These are phyloP conservation scores for Talaromyces liani DNA, from an alignment of 495 filamentous ascomycete species.

Conservation along the genomic window DNA sequence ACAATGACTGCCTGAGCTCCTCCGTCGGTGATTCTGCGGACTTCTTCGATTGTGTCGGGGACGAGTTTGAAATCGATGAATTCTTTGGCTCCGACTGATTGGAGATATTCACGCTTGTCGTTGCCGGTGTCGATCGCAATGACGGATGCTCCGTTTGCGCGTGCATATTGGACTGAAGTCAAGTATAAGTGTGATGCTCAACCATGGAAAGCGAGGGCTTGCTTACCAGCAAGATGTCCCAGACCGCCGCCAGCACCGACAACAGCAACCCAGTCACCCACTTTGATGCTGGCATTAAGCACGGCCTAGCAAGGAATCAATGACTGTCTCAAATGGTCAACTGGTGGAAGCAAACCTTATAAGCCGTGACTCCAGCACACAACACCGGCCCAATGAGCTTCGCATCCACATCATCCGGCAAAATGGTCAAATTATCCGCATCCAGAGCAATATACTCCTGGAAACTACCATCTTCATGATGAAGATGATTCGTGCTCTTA, in stretches of 20 bases:
- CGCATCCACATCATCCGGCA: constrained; percentile 40
- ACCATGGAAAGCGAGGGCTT: background rate
- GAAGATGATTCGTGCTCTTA: constrained; percentile 39
- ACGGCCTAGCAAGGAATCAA: constrained; percentile 21
- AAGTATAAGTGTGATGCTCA: background rate
- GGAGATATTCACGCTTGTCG: constrained; percentile 37
- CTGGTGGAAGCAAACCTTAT: constrained; percentile 13
- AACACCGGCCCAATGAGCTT: constrained; percentile 35
- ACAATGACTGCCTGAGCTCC: constrained; percentile 38
- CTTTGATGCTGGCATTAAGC: constrained; percentile 28
- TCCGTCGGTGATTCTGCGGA: constrained; percentile 33
- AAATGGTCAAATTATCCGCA: constrained; percentile 37
- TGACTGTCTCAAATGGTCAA: background rate
- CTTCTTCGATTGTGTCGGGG: constrained; percentile 26
- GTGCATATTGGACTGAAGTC: constrained; percentile 39
- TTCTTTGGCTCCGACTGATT: constrained; percentile 29
- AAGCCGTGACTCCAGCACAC: constrained; percentile 32
- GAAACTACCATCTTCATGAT: constrained; percentile 35
- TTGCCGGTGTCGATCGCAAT: constrained; percentile 38
- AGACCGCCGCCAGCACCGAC: constrained; percentile 45
- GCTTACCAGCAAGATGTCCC: constrained; percentile 37
- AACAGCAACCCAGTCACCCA: constrained; percentile 39
- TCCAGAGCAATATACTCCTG: constrained; percentile 40
- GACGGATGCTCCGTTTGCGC: constrained; percentile 35
- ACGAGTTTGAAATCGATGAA: constrained; percentile 36